Evolutionary conservation across 352 stramenopile genomes (phyloP).

Genomic region (Globisporangium carolinianum): DNA sequence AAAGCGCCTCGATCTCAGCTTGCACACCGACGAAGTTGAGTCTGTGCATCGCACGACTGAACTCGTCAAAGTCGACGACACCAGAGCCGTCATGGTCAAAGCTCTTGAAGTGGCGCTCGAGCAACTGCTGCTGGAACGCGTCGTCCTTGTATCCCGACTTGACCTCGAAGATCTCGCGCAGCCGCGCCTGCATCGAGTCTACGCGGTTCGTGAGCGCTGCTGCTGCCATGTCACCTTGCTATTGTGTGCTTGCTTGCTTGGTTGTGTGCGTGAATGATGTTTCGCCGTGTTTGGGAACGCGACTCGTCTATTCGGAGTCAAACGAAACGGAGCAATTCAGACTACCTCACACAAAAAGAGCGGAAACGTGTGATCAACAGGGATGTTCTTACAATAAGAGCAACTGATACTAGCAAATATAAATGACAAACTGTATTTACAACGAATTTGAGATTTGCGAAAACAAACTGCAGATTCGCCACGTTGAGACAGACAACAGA

Average conservation of each 20-base stretch:
- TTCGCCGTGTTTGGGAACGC: too few species aligned
- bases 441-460: too few species aligned
- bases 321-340: too few species aligned
- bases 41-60: slow-evolving; percentile 73
- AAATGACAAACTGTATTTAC: too few species aligned
- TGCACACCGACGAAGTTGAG: slow-evolving; percentile 89
- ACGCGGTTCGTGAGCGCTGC: slow-evolving; percentile 23
- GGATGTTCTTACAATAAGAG: too few species aligned
- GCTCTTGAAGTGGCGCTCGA: slow-evolving; percentile 63
- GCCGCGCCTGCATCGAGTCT: slow-evolving; percentile 43
- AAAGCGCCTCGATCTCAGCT: slow-evolving; percentile 77
- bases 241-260: too few species aligned
- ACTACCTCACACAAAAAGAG: too few species aligned
- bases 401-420: too few species aligned
- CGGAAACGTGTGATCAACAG: too few species aligned
- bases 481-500: too few species aligned
- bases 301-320: neutral
- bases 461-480: too few species aligned
- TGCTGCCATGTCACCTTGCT: neutral
- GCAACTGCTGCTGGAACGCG: slow-evolving; percentile 33
- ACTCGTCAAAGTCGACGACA: slow-evolving; percentile 84
- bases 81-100: slow-evolving; percentile 75
- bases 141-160: slow-evolving; percentile 69
- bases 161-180: slow-evolving; percentile 60
- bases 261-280: too few species aligned